These are phyloP conservation scores for Physaria fendleri DNA, from an alignment of 345 rosid genomes.

Conservation along the genomic window DNA sequence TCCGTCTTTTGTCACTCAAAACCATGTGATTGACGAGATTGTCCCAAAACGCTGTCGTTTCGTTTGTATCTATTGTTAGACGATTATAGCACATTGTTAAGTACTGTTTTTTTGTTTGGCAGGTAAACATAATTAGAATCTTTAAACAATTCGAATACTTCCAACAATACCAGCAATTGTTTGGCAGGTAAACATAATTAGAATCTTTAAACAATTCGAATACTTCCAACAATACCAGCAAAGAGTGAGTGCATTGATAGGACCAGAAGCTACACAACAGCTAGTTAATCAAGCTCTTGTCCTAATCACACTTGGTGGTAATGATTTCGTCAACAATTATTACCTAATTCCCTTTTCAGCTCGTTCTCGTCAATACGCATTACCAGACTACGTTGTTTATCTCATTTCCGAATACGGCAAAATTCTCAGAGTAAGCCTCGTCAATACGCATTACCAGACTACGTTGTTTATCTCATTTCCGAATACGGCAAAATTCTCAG, in stretches of 20 bases:
- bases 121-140: slow-evolving; percentile 79
- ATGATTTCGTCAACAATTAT: slow-evolving; percentile 92
- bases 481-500: slow-evolving; percentile 63
- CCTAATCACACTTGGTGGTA: slow-evolving; percentile 81
- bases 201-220: slow-evolving; percentile 50
- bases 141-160: slow-evolving; percentile 50
- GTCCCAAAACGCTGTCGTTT: not conserved
- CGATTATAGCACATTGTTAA: not conserved
- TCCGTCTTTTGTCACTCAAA: slow-evolving; percentile 1
- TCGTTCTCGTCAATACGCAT: slow-evolving; percentile 65
- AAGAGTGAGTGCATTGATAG: slow-evolving; percentile 49
- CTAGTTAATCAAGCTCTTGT: slow-evolving; percentile 64
- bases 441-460: slow-evolving; percentile 59
- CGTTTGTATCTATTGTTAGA: too few relatives aligned
- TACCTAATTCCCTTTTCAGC: slow-evolving; percentile 78
- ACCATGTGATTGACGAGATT: not conserved
- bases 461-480: slow-evolving; percentile 61
- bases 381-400: slow-evolving; percentile 57
- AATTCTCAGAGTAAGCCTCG: slow-evolving; percentile 58
- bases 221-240: slow-evolving; percentile 69
- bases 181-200: slow-evolving; percentile 67
- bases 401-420: slow-evolving; percentile 78
- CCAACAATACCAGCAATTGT: slow-evolving; percentile 51
- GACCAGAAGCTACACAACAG: slow-evolving; percentile 43
- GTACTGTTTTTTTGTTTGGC: slow-evolving; percentile 15